These are phyloP conservation scores for Mucor ambiguus DNA, from an alignment of 371 early-diverging fungal species.

Conservation along the genomic window DNA sequence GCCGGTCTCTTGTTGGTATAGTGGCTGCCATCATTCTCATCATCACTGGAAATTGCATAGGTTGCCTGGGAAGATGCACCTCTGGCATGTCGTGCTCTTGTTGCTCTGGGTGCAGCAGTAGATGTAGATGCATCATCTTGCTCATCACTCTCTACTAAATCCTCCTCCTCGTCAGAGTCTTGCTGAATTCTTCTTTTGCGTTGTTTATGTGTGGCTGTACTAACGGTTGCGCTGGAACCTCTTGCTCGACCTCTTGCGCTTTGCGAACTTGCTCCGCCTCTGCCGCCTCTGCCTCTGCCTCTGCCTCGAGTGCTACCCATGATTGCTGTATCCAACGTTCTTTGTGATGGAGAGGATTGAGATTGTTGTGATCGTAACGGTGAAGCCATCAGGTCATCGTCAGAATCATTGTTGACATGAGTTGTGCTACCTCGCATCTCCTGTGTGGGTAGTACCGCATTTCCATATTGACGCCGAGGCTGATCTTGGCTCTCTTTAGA, in stretches of 20 bases:
- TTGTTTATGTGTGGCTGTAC: background rate
- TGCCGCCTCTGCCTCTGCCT: too few relatives aligned
- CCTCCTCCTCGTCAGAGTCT: background rate
- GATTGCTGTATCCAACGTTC: background rate
- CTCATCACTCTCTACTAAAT: background rate
- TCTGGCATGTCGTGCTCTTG: background rate
- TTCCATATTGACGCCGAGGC: conserved; percentile 3
- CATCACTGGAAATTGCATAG: background rate
- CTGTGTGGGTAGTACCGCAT: conserved; percentile 17
- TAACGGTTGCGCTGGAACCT: background rate
- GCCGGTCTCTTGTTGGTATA: background rate
- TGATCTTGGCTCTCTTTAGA: conserved; percentile 14
- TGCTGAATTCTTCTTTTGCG: background rate
- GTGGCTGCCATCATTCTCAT: background rate
- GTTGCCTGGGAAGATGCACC: background rate
- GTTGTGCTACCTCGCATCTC: conserved; percentile 17
- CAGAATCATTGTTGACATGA: conserved; percentile 10
- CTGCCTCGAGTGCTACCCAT: background rate
- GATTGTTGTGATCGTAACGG: background rate
- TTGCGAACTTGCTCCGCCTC: too few relatives aligned
- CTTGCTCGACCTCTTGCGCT: background rate
- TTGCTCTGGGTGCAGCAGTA: background rate
- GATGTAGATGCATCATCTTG: background rate
- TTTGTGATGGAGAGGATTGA: background rate
- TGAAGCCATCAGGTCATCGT: background rate